Base-by-base conservation (phyloP, 1,139 yeast genomes). In the Candida gigantensis region DNA sequence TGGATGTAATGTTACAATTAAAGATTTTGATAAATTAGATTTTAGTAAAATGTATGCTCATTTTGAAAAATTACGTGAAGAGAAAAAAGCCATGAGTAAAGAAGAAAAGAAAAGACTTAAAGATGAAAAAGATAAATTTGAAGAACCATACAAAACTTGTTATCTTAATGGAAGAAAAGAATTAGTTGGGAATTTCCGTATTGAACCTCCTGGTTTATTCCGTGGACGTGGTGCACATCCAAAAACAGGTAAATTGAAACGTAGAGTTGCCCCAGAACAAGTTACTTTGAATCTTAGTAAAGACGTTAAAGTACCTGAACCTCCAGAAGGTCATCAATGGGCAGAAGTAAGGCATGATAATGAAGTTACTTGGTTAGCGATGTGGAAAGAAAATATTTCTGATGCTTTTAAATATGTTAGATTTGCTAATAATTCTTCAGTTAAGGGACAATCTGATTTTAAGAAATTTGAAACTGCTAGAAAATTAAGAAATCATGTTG, bases 211-310 rank as follows among this genome's bases (percentile, higher is more conserved):
- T 0, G 97, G 96, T 2, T 65, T 92, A 39, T 92, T 90, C 57
- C 74, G 97, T 58, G 98, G 97, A 30, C 85, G 97, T 60, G 97
- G 98, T 50, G 90, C 90, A 0, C 97, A 90, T 59, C 97, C 97
- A 12, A 89, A 87, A 58, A 90, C 97, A 1, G 98, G 97, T 33
- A 86, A 84, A 57, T 67, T 88, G 40, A 84, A 84, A 52, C 74
- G 82, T 57, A 75, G 97, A 47, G 96, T 92, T 11, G 62, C 65
- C 38, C 97, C 97, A 0, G 97, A 90, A 60, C 94, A 87, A 55
- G 84, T 92, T 30, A 85, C 92, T 1, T 68, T 92, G 45, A 92
- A 92, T 57, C 70, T 92, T 46, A 83, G 96, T 44, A 73, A 75
- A 49, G 86, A 75, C 18, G 85, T 81, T 0, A 72, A 76, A 24